A percentile compares a stretch with the other conserved stretches of the same genome.
These are phyloP conservation scores for Pyrenophora graminea DNA, from an alignment of 2,329 filamentous ascomycete genomes.

Conservation along the genomic window DNA sequence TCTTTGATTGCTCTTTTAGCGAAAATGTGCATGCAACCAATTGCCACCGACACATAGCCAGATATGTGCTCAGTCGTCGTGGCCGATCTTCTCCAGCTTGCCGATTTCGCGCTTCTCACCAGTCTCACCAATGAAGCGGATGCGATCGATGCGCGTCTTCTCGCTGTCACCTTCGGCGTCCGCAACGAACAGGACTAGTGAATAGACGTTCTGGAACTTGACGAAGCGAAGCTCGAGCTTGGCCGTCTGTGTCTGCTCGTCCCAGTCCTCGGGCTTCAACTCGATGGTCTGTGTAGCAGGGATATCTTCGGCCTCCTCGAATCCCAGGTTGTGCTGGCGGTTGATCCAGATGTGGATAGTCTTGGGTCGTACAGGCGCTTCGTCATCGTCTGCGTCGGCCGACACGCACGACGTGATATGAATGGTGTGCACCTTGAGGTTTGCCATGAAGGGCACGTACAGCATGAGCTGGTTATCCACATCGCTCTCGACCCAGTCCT, in stretches of 20 bases:
- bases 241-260: slow-evolving; percentile 55
- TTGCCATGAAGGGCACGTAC: slow-evolving; percentile 85
- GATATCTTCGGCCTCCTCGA: slow-evolving; percentile 90
- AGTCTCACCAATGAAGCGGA: slow-evolving; percentile 82
- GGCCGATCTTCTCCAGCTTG: slow-evolving; percentile 91
- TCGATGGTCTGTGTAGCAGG: slow-evolving; percentile 79
- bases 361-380: slow-evolving; percentile 77
- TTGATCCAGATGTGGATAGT: slow-evolving; percentile 88
- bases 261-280: slow-evolving; percentile 77
- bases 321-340: slow-evolving; percentile 85
- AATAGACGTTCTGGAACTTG: slow-evolving; percentile 94
- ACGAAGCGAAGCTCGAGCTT: slow-evolving; percentile 77
- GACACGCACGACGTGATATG: slow-evolving; percentile 82
- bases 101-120: slow-evolving; percentile 93
- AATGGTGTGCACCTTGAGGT: slow-evolving; percentile 83
- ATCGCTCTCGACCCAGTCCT: slow-evolving; percentile 93
- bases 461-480: slow-evolving; percentile 96
- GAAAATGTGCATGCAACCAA: background rate
- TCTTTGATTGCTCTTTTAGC: too few relatives aligned
- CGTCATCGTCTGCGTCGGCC: slow-evolving; percentile 65
- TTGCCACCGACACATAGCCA: background rate
- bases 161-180: slow-evolving; percentile 80
- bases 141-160: slow-evolving; percentile 79
- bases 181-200: slow-evolving; percentile 83
- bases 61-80: slow-evolving; percentile 54